Base-by-base conservation (phyloP, 1,284 basidiomycete species). In the Papiliotrema nemorosa region DNA sequence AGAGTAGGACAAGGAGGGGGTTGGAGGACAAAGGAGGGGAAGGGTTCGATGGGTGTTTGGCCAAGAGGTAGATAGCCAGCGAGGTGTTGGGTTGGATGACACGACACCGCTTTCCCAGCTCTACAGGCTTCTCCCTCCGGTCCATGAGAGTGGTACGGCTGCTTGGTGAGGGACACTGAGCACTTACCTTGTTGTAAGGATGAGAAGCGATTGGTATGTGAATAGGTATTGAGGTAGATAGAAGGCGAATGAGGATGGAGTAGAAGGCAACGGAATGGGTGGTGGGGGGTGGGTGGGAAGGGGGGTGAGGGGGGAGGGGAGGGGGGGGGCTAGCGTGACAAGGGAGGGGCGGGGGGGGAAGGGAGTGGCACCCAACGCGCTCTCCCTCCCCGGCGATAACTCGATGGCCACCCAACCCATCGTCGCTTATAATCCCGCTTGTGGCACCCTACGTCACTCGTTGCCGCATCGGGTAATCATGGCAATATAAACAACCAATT, bases 171-270 rank as follows among this genome's bases (percentile, higher is more conserved):
- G n/a, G n/a, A n/a, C n/a, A n/a, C n/a, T n/a, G n/a, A n/a, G n/a
- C n/a, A n/a, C n/a, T n/a, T n/a, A n/a, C n/a, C n/a, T n/a, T n/a
- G n/a, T n/a, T n/a, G n/a, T n/a, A 20, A 38, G 9, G 37, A 38
- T 9, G 37, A 20, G 37, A 20, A 20, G 18, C 9, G 37, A 38
- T 12, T 12, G 18, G 37, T 10, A 38, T 14, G 37, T 12, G 37
- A 38, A 20, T 9, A 9, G 13, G 18, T 38, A 20, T 9, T 38
- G 9, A 39, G 5, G 35, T 29, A 14, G 35, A 40, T 47, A 37
- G 46, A 47, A 47, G 40, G 46, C 46, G 40, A 47, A 47, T 35
- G n/a, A n/a, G n/a, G 46, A 47, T 39, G 31, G 34, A 21, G 9
- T 10, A 42, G 43, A 10, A 22, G 6, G 24, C 7, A 26, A 35